Base-by-base conservation (phyloP, 768 basidiomycete species). In the Lenzites betulinus region DNA sequence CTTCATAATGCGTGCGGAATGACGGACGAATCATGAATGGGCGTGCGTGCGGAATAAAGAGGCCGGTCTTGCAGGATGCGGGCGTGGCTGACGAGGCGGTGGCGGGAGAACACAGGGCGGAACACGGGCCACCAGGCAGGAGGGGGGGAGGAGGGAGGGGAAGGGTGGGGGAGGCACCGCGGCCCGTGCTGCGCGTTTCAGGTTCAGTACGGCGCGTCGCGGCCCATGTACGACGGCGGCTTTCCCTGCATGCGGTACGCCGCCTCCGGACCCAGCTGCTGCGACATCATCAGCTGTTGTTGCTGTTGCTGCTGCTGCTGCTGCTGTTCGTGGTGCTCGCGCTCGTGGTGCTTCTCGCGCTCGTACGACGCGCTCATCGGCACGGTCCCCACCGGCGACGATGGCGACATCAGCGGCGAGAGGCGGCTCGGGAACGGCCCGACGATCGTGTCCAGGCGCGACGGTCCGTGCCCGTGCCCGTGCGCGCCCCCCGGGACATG, bases 311-410 rank as follows among this genome's bases (percentile, higher is more conserved):
- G 76, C 46, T 84, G 83, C 23, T 60, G 63, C 35, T 54, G 60
- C 52, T 65, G 66, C 25, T 68, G 76, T 25, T 83, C 83, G 49
- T 79, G 76, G 44, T 79, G 76, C n/a, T 79, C 80, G 60, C 77
- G 76, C 46, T 84, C 83, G 28, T 60, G 63, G 28, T 54, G 60
- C 52, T 65, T 67, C 25, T 68, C 66, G 41, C 67, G 65, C 33
- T 63, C 85, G 69, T 80, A 87, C 0, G 83, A 81, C 39, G 83
- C 46, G 43, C 60, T 58, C 35, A 70, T 33, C 8, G 79, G 75
- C 7, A 83, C 75, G 61, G 74, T 75, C 3, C 77, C 73, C 54
- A 76, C 67, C 15, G 78, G 74, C 1, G 78, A 77, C n/a, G 72
- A 66, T 26, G 76, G 71, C 38, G 73, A 69, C 65, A 77, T 71